Base-by-base conservation (phyloP, 371 early-diverging fungal species). In the Rhizopus sp. region DNA sequence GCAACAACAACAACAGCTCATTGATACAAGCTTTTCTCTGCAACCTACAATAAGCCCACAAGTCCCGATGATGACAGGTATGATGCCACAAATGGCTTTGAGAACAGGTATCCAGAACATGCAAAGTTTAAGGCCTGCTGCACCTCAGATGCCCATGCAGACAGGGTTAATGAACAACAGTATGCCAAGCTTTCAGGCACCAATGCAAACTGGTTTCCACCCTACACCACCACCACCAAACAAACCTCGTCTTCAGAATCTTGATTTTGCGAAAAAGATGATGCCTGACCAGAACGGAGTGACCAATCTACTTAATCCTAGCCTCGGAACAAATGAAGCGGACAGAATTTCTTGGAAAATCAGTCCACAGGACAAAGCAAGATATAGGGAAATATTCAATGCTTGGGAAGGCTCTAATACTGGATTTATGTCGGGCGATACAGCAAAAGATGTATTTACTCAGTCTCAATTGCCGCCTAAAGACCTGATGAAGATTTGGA, bases 361-460 rank as follows among this genome's bases (percentile, higher is more conserved):
- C 31, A 81, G 89, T 9, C 80, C 84, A 4, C 82, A 83, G 17
- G 97, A 96, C 62, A 88, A 88, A 61, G 84, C 83, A 4, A 83
- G 85, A 32, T 94, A 93, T 61, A 89, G 91, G 52, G 80, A 84
- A 23, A 88, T 93, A 50, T 96, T 96, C 69, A 80, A 84, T 35
- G 88, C 88, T 4, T 94, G 93, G 90, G 95, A 95, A 60, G 78
- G 82, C 0, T 78, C 83, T n/a, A 85, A 83, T 16, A 77, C 86
- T 1, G 93, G 93, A 2, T 93, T 84, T 63, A 77, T 95, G 63
- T 75, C 85, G 9, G 95, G 90, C 58, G 90, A 90, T n/a, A 81
- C 88, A 32, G 94, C 93, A 1, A 79, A 84, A 31, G 86, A 91
- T 49, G 88, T 94, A 9, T 90, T 96, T 31, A 62, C 70, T 15